phyloP scores from a whole-genome alignment of 2,329 filamentous ascomycete genomes.

The Ophiostoma sp. region DNA sequence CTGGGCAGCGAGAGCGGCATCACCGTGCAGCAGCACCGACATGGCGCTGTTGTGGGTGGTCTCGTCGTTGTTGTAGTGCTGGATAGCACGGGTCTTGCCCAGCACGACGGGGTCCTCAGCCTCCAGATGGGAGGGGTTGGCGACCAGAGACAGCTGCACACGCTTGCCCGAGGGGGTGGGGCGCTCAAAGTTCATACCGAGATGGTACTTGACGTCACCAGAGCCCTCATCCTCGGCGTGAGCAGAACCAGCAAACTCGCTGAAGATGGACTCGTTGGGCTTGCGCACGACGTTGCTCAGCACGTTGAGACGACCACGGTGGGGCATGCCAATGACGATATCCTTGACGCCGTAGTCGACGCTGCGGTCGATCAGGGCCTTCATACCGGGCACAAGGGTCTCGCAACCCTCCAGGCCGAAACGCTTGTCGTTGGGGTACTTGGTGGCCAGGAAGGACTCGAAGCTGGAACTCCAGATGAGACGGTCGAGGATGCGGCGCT shows the following conservation, averaged over 20 bases:
- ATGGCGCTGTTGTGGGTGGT: constrained; percentile 82
- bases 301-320: constrained; percentile 96
- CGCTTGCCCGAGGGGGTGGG: constrained; percentile 97
- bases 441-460: constrained; percentile 88
- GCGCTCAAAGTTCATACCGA: constrained; percentile 99
- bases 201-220: constrained; percentile 97
- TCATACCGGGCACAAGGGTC: constrained; percentile 96
- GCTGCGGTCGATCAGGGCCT: constrained; percentile 94
- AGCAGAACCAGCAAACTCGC: constrained; percentile 85
- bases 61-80: constrained; percentile 98
- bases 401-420: constrained; percentile 98
- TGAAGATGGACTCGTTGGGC: constrained; percentile 99
- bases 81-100: constrained; percentile 94
- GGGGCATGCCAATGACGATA: constrained; percentile 98
- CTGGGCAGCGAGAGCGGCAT: constrained; percentile 93
- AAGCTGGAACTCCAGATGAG: constrained; percentile 99
- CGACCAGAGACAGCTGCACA: constrained; percentile 96
- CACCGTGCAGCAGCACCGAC: constrained; percentile 92
- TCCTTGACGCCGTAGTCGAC: constrained; percentile 99
- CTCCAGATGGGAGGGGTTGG: constrained; percentile 96
- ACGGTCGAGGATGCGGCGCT: constrained; percentile 93
- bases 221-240: constrained; percentile 92
- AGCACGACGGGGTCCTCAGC: constrained; percentile 97
- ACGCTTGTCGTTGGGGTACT: constrained; percentile 99
- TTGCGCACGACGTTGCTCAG: constrained; percentile 98